These are phyloP conservation scores for Solanum hybrid DNA, from an alignment of 305 asterid species.

Conservation along the genomic window DNA sequence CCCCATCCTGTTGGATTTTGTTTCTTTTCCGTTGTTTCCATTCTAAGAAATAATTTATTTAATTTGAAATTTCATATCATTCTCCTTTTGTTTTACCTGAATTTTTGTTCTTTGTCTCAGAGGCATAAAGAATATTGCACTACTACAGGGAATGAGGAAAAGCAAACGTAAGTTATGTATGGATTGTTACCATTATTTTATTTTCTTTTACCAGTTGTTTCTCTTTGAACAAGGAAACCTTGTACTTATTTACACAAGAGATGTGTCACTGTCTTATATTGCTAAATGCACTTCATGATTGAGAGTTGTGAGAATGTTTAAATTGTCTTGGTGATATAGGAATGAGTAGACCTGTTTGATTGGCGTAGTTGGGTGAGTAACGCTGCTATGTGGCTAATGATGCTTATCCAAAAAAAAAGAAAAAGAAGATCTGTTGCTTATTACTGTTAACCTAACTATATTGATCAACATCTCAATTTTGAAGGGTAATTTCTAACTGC, in stretches of 20 bases:
- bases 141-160: constrained; percentile 37
- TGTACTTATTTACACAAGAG: not conserved
- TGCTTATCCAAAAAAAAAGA: not conserved
- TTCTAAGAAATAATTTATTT: not conserved
- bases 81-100: constrained; percentile 8
- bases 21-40: not conserved
- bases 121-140: constrained; percentile 44
- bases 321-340: not conserved
- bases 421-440: not conserved
- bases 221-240: not conserved
- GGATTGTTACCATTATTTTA: not conserved
- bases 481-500: not conserved
- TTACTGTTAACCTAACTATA: not conserved
- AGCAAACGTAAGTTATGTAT: constrained; percentile 39
- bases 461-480: not conserved
- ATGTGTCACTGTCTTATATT: not conserved
- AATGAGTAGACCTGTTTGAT: not conserved
- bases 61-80: not conserved
- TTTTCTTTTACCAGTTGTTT: not conserved
- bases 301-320: not conserved
- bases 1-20: not conserved
- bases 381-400: not conserved
- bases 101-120: constrained; percentile 25
- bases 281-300: not conserved
- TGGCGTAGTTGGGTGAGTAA: not conserved